Evolutionary conservation across 2,329 filamentous ascomycete species (phyloP), one percentile per base, ranked within the genome.

Genomic region (Phyllosticta citriasiana): DNA sequence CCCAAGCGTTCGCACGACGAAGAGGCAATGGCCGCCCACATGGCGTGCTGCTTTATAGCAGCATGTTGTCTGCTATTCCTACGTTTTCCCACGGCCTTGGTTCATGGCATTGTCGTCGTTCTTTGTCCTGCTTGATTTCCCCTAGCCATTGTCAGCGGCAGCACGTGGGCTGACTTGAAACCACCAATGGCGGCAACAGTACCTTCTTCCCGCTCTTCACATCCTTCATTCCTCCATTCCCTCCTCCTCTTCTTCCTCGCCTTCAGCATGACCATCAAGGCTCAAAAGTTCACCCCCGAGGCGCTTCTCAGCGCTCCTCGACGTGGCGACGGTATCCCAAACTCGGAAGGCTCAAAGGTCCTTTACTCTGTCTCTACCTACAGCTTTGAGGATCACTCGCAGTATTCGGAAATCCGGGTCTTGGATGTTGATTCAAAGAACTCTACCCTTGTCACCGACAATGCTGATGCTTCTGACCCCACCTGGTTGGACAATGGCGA

Each of bases 281-380:
- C 86, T 9, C 79, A 80, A 66, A 87, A 86, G 66, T 89, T 92
- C 75, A 91, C 87, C 9, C 88, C 88, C 4, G 83, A 90, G 78
- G 87, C 89, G 66, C 80, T 94, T 62, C 82, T 94, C 68, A 86
- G 86, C 65, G 88, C 88, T 16, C 88, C 89, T 33, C 84, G 89
- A 61, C 84, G 89, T 55, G 88, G 87, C 10, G 72, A 84, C 16
- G 88, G 85, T 55, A 73, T 84, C 0, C 88, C 89, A n/a, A 93
- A 91, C 71, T 72, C 79, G 47, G 78, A 82, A 58, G 88, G 87
- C 53, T 84, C 82, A 59, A 78, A 82, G 62, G 79, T 87, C 55
- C 74, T 91, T 27, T 91, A 87, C 69, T 84, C 84, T 52, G 82
- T 85, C 16, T 89, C 88, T 0, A 84, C 86, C 1, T 96, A 96